Base-by-base conservation (phyloP, 176 grass and related monocot species). In the Canna indica region DNA sequence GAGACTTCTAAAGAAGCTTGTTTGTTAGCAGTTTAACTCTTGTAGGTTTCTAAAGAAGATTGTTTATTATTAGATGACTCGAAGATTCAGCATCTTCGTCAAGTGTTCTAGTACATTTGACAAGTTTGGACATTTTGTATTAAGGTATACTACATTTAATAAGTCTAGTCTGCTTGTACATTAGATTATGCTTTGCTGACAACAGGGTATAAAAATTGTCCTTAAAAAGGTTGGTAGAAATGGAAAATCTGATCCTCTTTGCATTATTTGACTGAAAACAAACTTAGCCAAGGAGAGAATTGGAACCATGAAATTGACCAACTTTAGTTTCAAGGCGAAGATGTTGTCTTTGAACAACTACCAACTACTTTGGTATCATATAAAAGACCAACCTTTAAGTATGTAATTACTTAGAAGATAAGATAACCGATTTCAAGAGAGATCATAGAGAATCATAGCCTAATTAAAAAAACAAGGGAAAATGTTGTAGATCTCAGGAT, bases 371-470 rank as follows among this genome's bases (percentile, higher is more conserved):
- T 13, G 30, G 2, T 18, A 30, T 61, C 10, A 30, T 10, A 31
- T 16, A 32, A 31, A 17, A 61, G 58, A 61, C 13, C 58, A 61
- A 61, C 11, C 29, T 61, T 61, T 11, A 61, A 32, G 59, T 16
- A 63, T 63, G 50, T 31, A 63, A 63, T 33, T 5, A 18, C 59
- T 63, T 63, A 6, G 59, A 62, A 62, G 59, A 62, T 17, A 33
- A 33, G 59, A 32, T 62, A 7, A 6, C 28, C 13, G 31, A 32
- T 28, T 61, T 33, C 2, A 62, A 63, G 28, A 60, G 14, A 63
- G 25, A 63, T 63, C 16, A 63, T 46, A 46, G 14, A 18, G 30
- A 11, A 63, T 33, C 53, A n/a, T 34, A 30, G 3, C 26, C 12
- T 15, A 31, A 14, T 56, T 56, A 6, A 30, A 31, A 16, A 61